Conservation (phyloP, 805 yeast species). For the Yarrowia sp. region DNA sequence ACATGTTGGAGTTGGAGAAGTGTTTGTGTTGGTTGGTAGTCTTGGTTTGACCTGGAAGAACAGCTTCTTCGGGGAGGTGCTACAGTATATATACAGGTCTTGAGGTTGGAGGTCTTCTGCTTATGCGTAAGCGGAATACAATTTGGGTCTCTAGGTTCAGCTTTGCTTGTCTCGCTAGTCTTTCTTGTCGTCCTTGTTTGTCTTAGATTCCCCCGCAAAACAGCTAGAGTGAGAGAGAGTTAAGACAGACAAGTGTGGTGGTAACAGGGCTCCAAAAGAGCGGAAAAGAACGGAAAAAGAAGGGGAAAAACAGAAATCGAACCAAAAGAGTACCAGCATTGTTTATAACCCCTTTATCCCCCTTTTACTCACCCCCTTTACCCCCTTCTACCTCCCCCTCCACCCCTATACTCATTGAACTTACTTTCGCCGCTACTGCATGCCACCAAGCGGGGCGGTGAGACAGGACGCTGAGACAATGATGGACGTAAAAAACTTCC, state of each 20-base stretch:
- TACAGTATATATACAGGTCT: not conserved
- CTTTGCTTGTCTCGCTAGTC: not conserved
- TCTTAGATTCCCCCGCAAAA: constrained; percentile 2
- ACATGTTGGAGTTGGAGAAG: not conserved
- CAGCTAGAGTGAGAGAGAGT: too few species aligned
- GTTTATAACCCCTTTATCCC: too few species aligned
- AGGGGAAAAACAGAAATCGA: too few species aligned
- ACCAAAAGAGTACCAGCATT: too few species aligned
- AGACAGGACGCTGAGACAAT: not conserved
- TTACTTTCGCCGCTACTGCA: not conserved
- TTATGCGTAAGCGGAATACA: not conserved
- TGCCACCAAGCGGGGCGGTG: not conserved
- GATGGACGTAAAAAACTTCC: not conserved
- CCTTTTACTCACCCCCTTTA: not conserved
- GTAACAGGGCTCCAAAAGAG: not conserved
- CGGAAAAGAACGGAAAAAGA: too few species aligned
- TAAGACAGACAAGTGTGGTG: too few species aligned
- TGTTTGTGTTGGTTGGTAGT: not conserved
- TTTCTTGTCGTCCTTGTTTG: too few species aligned
- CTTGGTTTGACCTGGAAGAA: not conserved
- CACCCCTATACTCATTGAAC: not conserved
- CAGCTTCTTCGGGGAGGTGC: not conserved
- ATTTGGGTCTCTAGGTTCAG: not conserved
- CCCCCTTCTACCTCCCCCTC: not conserved
- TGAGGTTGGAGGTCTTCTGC: not conserved